phyloP scores from a whole-genome alignment of 345 rosid species.

The Mangifera indica region DNA sequence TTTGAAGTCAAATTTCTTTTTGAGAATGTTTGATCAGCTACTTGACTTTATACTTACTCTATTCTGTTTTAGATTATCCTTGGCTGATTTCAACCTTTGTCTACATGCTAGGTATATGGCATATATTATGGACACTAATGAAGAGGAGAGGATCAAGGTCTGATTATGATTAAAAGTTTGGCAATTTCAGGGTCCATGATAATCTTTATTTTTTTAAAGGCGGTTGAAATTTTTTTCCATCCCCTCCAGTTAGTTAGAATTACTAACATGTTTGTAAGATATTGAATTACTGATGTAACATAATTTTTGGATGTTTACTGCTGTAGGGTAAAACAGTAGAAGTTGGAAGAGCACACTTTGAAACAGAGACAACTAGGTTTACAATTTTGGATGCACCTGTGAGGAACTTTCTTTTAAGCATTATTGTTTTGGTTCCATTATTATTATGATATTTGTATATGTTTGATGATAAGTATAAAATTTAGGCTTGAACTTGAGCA shows the following conservation, averaged over 20 bases:
- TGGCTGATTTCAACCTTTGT: constrained; percentile 13
- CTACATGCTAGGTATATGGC: constrained; percentile 88
- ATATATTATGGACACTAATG: constrained; percentile 97
- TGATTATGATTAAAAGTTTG: constrained; percentile 6
- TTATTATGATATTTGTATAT: neutral
- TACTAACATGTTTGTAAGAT: neutral
- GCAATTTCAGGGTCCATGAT: neutral
- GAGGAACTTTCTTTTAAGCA: constrained; percentile 22
- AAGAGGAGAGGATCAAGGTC: constrained; percentile 93
- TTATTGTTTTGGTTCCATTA: neutral
- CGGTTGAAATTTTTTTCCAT: too few relatives aligned
- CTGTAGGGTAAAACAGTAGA: constrained; percentile 95
- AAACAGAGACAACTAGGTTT: constrained; percentile 89
- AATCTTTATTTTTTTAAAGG: neutral
- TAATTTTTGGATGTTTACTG: neutral
- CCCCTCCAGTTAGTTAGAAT: neutral
- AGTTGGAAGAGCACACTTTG: constrained; percentile 99
- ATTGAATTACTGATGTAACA: neutral
- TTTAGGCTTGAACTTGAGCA: neutral
- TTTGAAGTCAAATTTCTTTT: neutral
- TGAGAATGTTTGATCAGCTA: constrained; percentile 3
- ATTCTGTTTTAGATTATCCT: neutral
- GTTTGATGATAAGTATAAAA: neutral
- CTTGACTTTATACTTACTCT: neutral
- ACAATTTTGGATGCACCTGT: constrained; percentile 99